Evolutionary conservation across 148 eudicot genomes (phyloP).

Genomic region (Vaccinium myrtillus): DNA sequence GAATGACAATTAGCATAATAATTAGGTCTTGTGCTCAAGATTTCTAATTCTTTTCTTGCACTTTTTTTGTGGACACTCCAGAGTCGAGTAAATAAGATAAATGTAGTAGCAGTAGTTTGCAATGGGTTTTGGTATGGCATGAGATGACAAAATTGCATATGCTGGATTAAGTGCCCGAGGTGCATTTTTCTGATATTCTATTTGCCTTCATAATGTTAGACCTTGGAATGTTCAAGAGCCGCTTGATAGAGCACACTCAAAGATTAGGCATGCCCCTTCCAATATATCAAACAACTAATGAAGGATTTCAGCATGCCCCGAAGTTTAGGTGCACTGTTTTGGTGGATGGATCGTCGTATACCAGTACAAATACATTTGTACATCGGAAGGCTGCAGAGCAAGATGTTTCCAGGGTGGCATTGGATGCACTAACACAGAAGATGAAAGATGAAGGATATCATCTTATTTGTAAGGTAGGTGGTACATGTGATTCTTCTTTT

Average conservation of each 20-base stretch:
- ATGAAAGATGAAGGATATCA: slow-evolving; percentile 35
- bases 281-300: slow-evolving; percentile 36
- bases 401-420: slow-evolving; percentile 57
- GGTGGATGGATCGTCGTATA: slow-evolving; percentile 48
- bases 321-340: slow-evolving; percentile 45
- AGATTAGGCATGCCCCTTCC: slow-evolving; percentile 38
- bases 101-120: neutral
- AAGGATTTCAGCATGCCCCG: slow-evolving; percentile 31
- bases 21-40: neutral
- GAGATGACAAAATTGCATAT: neutral
- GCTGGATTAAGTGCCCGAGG: neutral
- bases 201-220: slow-evolving; percentile 14
- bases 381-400: slow-evolving; percentile 53
- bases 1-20: neutral
- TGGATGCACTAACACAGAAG: slow-evolving; percentile 30
- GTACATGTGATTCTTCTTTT: neutral
- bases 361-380: slow-evolving; percentile 24
- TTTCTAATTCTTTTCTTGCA: neutral
- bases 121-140: neutral
- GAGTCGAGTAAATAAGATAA: neutral
- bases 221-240: slow-evolving; percentile 33
- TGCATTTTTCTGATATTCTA: neutral
- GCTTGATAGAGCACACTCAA: slow-evolving; percentile 36
- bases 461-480: slow-evolving; percentile 38
- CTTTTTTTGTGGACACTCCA: neutral